A percentile compares a stretch with the other conserved stretches of the same genome.
Evolutionary conservation across 1,284 basidiomycete species (phyloP).

Genomic region (Malassezia equina): DNA sequence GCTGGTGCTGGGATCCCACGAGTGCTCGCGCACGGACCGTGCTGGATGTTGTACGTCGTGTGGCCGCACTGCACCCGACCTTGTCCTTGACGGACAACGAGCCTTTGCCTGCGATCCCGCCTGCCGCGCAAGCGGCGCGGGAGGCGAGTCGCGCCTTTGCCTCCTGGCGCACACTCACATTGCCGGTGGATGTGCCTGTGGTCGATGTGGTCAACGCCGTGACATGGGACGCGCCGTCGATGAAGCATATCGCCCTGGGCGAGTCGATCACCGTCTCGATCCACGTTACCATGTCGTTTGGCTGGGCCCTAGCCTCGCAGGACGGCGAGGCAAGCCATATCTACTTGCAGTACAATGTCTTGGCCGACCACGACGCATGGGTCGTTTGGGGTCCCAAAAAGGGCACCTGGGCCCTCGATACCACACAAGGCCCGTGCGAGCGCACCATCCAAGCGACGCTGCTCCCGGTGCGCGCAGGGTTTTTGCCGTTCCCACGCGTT

Average conservation of each 20-base stretch:
- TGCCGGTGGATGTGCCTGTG: constrained; percentile 10
- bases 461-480: constrained; percentile 27
- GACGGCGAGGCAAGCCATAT: not conserved
- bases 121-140: not conserved
- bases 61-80: not conserved
- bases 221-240: not conserved
- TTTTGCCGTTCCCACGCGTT: constrained; percentile 18
- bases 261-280: constrained; percentile 1
- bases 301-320: not conserved
- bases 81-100: no score
- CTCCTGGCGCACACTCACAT: constrained; percentile 5
- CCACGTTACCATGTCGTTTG: not conserved
- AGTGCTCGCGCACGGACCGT: not conserved
- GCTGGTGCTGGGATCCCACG: constrained; percentile 7
- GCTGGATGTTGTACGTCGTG: not conserved
- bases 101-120: not conserved
- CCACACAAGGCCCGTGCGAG: not conserved
- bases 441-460: constrained; percentile 19
- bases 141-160: not conserved
- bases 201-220: constrained; percentile 10
- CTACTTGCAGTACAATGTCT: constrained; percentile 28
- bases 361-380: constrained; percentile 34
- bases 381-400: constrained; percentile 30
- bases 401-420: constrained; percentile 15
- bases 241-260: not conserved